Base-by-base conservation (phyloP, 1,139 yeast species). In the Geotrichum fermentans region DNA sequence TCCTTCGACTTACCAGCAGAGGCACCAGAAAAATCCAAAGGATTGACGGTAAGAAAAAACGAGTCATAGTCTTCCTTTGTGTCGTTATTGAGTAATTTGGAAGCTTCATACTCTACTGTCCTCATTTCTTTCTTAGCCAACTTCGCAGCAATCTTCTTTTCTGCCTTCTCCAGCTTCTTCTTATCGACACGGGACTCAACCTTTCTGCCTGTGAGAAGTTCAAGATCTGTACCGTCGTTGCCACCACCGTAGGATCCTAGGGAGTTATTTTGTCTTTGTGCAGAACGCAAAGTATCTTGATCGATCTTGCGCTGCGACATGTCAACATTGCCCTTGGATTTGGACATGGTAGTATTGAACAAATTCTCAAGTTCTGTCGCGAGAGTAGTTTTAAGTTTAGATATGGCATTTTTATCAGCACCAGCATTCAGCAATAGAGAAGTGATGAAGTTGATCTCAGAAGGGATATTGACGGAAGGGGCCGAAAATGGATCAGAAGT, bases 111-210 rank as follows among this genome's bases (percentile, higher is more conserved):
- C 61, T 83, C 73, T 37, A 72, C 72, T 37, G 65, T 65, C 56
- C 63, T 63, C 59, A 75, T 57, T 60, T 88, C 95, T 63, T 83
- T 82, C 73, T 92, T 90, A 42, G 96, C 97, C 57, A 90, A 90
- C 69, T 92, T 92, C 63, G 92, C 89, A 34, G 97, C 97, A 66
- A 92, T 90, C 73, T 92, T 92, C 63, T 90, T 80, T 72, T 92
- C 98, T 53, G 96, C 98, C 70, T 92, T 92, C 65, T 90, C 97
- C 64, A 92, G 79, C 69, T 92, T 92, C 80, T 89, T 90, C 74
- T 83, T 85, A 67, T 92, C 98, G 44, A 92, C 99, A 63, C 95
- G 80, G 50, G 94, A 82, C 66, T 92, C 97, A 72, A 89, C 84
- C 60, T 83, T 82, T 69, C 96, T 78, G 45, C 97, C 96, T 0